These are phyloP conservation scores for Penicillium sclerotigenum DNA, from an alignment of 2,329 filamentous ascomycete genomes.

Conservation along the genomic window DNA sequence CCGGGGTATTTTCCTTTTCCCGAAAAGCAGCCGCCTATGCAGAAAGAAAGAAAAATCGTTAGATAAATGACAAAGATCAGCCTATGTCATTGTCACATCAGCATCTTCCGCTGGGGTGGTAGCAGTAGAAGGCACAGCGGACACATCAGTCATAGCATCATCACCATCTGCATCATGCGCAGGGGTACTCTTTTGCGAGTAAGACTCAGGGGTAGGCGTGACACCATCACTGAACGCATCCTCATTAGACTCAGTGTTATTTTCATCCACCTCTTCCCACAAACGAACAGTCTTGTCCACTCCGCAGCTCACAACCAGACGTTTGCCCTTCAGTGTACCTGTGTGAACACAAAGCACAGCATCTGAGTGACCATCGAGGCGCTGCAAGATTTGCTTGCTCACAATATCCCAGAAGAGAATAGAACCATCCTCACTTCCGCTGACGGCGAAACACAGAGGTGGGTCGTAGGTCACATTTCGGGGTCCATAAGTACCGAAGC, in stretches of 20 bases:
- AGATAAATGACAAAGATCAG: not conserved
- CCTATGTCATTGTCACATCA: slow-evolving; percentile 12
- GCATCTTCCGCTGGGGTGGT: slow-evolving; percentile 19
- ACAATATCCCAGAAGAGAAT: slow-evolving; percentile 88
- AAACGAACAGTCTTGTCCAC: slow-evolving; percentile 61
- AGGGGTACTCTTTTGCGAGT: not conserved
- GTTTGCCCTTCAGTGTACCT: slow-evolving; percentile 49
- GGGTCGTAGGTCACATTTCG: slow-evolving; percentile 34
- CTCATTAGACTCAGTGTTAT: not conserved
- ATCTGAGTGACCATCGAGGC: slow-evolving; percentile 55
- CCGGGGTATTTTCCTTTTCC: slow-evolving; percentile 11
- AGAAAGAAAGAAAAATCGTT: slow-evolving; percentile 8
- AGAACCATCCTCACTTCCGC: slow-evolving; percentile 82
- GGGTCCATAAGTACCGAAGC: slow-evolving; percentile 67
- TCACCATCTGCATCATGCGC: slow-evolving; percentile 14
- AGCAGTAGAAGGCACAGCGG: slow-evolving; percentile 9
- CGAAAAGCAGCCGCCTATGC: slow-evolving; percentile 9
- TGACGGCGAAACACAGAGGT: slow-evolving; percentile 61
- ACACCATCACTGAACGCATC: not conserved
- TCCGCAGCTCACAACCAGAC: slow-evolving; percentile 59
- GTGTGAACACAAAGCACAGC: slow-evolving; percentile 60
- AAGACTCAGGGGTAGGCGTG: not conserved
- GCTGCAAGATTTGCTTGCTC: slow-evolving; percentile 77
- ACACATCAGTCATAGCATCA: slow-evolving; percentile 18
- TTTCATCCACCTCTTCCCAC: slow-evolving; percentile 50